A percentile compares a stretch with the other conserved stretches of the same genome.
Conservation (phyloP, 2,329 filamentous ascomycete genomes). For the Penicillium sp. region DNA sequence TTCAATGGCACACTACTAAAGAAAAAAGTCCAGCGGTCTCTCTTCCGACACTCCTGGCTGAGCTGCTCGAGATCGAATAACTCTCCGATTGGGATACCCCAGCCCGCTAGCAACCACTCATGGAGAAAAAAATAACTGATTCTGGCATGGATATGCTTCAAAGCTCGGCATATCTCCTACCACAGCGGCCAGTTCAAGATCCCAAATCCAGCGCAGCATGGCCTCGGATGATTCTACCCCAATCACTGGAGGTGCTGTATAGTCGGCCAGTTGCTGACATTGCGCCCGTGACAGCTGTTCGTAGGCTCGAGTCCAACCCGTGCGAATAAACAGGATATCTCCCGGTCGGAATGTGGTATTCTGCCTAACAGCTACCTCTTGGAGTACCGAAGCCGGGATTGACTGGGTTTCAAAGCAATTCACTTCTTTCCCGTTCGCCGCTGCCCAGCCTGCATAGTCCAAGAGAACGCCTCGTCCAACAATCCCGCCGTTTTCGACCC, state of each 20-base stretch:
- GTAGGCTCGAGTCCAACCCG: conserved; percentile 53
- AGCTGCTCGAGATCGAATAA: conserved; percentile 48
- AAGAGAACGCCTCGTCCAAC: conserved; percentile 52
- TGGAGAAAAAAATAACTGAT: conserved; percentile 27
- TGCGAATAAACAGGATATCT: conserved; percentile 59
- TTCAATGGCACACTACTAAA: conserved; percentile 51
- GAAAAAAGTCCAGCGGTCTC: conserved; percentile 49
- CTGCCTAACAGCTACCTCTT: conserved; percentile 48
- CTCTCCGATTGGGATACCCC: conserved; percentile 51
- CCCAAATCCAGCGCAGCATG: conserved; percentile 59
- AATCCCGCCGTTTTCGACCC: conserved; percentile 42
- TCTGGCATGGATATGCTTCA: conserved; percentile 49
- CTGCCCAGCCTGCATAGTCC: conserved; percentile 45
- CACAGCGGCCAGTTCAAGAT: conserved; percentile 56
- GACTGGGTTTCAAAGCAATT: conserved; percentile 43
- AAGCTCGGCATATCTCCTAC: conserved; percentile 58
- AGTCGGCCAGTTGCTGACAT: conserved; percentile 37
- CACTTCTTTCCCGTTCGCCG: conserved; percentile 38
- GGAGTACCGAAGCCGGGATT: conserved; percentile 48
- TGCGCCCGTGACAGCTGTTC: conserved; percentile 39
- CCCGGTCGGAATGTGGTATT: conserved; percentile 47
- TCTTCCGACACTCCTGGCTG: conserved; percentile 38
- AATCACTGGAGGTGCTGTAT: conserved; percentile 33
- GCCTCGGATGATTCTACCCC: conserved; percentile 53
- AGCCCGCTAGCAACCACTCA: conserved; percentile 45